phyloP scores from a whole-genome alignment of 352 stramenopile species.

The Phytophthora chlamydospora region DNA sequence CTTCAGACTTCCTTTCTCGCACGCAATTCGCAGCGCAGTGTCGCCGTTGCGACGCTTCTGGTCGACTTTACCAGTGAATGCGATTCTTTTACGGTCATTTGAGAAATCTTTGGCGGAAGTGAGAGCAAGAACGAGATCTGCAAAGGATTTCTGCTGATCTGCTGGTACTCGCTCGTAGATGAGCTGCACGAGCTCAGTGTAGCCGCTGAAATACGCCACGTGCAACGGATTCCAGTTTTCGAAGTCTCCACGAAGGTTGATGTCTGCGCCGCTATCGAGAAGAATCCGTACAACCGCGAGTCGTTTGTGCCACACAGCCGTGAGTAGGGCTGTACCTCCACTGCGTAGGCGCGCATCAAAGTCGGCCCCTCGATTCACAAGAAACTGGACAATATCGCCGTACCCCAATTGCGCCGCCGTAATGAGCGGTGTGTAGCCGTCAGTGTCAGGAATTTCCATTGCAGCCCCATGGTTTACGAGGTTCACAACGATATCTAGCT shows the following conservation, averaged over 20 bases:
- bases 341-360: conserved; percentile 10
- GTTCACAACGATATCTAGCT: background rate
- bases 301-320: conserved; percentile 5
- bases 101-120: background rate
- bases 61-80: background rate
- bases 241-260: conserved; percentile 16
- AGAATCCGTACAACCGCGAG: conserved; percentile 16
- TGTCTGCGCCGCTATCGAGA: conserved; percentile 11
- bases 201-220: conserved; percentile 7
- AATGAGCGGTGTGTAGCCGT: conserved; percentile 17
- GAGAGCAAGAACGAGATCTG: background rate
- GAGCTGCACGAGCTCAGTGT: conserved; percentile 13
- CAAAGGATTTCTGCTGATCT: background rate
- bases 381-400: conserved; percentile 12
- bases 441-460: conserved; percentile 11
- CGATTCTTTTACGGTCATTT: background rate
- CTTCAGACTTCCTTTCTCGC: no score
- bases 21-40: no score
- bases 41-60: background rate
- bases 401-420: conserved; percentile 17
- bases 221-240: conserved; percentile 4
- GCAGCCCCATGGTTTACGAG: conserved; percentile 13
- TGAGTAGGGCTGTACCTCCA: conserved; percentile 17
- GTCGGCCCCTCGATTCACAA: conserved; percentile 1
- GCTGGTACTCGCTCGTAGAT: conserved; percentile 10